Base-by-base conservation (phyloP, 2,329 filamentous ascomycete species). In the Aspergillus pseudotamarii region DNA sequence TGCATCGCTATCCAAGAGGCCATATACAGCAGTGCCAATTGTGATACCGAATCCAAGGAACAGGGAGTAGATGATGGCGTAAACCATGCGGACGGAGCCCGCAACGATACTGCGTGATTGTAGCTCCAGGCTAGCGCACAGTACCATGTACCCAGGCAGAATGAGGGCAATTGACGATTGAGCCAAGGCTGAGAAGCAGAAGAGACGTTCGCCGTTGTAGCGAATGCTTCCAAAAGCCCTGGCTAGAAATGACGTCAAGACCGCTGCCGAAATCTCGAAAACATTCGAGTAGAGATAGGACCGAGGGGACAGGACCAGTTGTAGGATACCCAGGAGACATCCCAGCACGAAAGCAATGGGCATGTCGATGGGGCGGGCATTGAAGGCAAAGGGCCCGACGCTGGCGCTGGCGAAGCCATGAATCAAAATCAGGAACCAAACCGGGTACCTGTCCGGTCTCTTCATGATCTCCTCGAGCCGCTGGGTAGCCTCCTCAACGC, bases 321-420 rank as follows among this genome's bases (percentile, higher is more conserved):
- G 92, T 60, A 96, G 82, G 59, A 89, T 80, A 1, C 92, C 93
- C 2, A 96, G 83, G 23, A 94, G 80, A 70, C 87, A 89, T 5
- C 93, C 93, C 0, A 96, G 84, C 1, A 92, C 64, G 75, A 96
- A 96, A 51, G 89, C 88, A 34, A 94, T 84, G 0, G 91, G 92
- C 68, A 96, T 81, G 73, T 96, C 93, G 71, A 95, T 91, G 50
- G 89, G 87, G 4, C 92, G 87, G 3, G 90, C 91, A 61, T 88
- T 82, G 71, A 96, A 96, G 12, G 91, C 91, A 72, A 96, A 96
- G 0, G 92, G 92, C 0, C 91, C 92, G 2, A 95, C 92, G 6
- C 84, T 85, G 1, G 88, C 88, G 38, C 91, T 92, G 2, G 93
- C 92, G 14, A 93, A 77, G 0, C 93, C 93, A 70, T 93, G 94